Evolutionary conservation across 2,329 filamentous ascomycete species (phyloP), one percentile per base, ranked within the genome.

Genomic region (Fusarium aywerte): DNA sequence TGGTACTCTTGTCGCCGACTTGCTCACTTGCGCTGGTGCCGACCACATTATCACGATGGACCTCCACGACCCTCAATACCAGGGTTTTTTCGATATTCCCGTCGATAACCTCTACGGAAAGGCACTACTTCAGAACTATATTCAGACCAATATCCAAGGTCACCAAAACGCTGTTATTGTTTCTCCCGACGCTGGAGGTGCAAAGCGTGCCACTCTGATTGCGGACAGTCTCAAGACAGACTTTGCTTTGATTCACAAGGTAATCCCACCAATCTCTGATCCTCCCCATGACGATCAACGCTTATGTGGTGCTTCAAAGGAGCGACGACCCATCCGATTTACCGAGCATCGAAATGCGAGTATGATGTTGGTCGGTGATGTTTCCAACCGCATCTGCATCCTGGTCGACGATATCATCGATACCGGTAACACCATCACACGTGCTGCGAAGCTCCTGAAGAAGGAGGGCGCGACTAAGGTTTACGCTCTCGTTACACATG

Each of bases 1-100:
- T 39, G 96, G 96, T 62, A 98, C 94, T 29, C 86, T 99, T 58
- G 91, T 99, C 47, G 96, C 96, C 49, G 94, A 98, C 77, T 87
- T 99, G 42, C 84, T 99, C 69, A 97, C 93, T 38, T 97, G 94
- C 80, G 95, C 96, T 67, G 96, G 96, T 68, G 93, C 96, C 43
- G 95, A 99, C 78, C 96, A 98, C 79, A 90, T 97, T 76, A 97
- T 98, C 77, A 97, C 95, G 31, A 96, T 99, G 92, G 96, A 99
- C 76, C 86, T 99, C 51, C 93, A 96, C 77, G 95, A 97, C 78
- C 92, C 93, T 39, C 93, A 99, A 80, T 98, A 98, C 76, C 96
- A 99, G 80, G 96, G 96, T 53, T 99, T 97, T 84, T 98, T 99
- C 76, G 95, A 99, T 76, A 97, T 98, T 59, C 96, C 96, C 4